Base-by-base conservation (phyloP, 345 rosid species). In the Pugionium dolabratum region DNA sequence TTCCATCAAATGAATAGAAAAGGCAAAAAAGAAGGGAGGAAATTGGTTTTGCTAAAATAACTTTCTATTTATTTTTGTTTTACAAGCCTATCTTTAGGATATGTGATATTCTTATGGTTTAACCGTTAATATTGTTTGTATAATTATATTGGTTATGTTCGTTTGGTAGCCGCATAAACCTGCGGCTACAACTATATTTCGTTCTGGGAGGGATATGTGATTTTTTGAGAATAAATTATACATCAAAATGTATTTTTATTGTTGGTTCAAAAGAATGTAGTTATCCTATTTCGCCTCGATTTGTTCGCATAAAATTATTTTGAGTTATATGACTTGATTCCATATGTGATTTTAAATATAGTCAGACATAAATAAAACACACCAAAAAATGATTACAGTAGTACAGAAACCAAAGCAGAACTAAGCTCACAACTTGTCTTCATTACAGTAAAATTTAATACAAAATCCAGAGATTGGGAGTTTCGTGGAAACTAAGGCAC, bases 381-480 rank as follows among this genome's bases (percentile, higher is more conserved):
- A 18, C 18, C 18, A 18, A 18, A 18, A 18, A 18, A 18, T 18
- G 18, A 18, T 18, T 18, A 18, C 18, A 18, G 18, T 18, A 18
- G 0, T 18, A 18, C 18, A 18, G n/a, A n/a, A n/a, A n/a, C n/a
- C n/a, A n/a, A n/a, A 18, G 61, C 4, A 69, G 34, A 6, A 29
- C 9, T 4, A 52, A 44, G 55, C 60, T 53, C 42, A 36, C 61
- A 5, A 43, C 29, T 45, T 25, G 63, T 70, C 10, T 49, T 54
- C 56, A 45, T 70, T 62, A 62, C 69, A 70, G 45, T 10, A 2
- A 47, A 43, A 47, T 18, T 11, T 31, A 36, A 54, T 70, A 54
- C 57, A 70, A 54, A 31, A 70, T 62, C 56, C 62, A 45, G 62
- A 69, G 67, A 41, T 58, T 54, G 2, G 18, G 51, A 58, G 54